Conservation (phyloP, 352 stramenopile species). For the Pythium aristosporum region DNA sequence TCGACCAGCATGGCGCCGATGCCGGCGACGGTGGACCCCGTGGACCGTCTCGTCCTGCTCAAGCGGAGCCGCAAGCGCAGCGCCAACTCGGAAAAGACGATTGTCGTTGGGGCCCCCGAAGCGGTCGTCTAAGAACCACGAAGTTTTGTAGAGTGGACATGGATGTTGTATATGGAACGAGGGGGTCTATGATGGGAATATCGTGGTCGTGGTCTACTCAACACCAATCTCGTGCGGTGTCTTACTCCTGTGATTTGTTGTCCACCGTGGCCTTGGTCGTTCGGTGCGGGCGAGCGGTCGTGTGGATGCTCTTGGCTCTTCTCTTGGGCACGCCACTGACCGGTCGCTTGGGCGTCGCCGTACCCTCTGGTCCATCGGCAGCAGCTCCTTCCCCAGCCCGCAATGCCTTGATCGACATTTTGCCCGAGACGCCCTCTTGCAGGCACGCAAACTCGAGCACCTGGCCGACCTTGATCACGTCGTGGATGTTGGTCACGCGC, state of each 20-base stretch:
- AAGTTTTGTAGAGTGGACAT: background rate
- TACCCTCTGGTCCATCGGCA: background rate
- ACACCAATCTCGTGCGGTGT: no score
- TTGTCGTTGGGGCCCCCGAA: slow-evolving; percentile 83
- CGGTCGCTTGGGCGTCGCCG: slow-evolving; percentile 23
- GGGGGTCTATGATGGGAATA: slow-evolving; percentile 7
- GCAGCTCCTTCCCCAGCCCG: slow-evolving; percentile 19
- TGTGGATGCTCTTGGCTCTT: slow-evolving; percentile 15
- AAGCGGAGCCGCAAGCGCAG: slow-evolving; percentile 77
- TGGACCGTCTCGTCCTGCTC: slow-evolving; percentile 72
- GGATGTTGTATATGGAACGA: background rate
- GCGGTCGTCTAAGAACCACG: slow-evolving; percentile 58
- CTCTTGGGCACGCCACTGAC: slow-evolving; percentile 19
- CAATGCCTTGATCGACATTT: slow-evolving; percentile 78
- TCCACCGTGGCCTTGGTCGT: slow-evolving; percentile 9
- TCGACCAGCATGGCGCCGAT: slow-evolving; percentile 6
- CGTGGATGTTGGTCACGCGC: slow-evolving; percentile 67
- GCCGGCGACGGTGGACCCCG: slow-evolving; percentile 45
- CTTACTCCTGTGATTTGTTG: background rate
- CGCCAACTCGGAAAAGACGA: slow-evolving; percentile 81
- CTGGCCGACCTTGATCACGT: slow-evolving; percentile 60
- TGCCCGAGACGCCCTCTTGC: slow-evolving; percentile 70
- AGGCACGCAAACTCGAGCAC: slow-evolving; percentile 82
- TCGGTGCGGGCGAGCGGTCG: background rate
- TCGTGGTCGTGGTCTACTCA: background rate